These are phyloP conservation scores for Podospora pseudoanserina DNA, from an alignment of 495 filamentous ascomycete species.

Conservation along the genomic window DNA sequence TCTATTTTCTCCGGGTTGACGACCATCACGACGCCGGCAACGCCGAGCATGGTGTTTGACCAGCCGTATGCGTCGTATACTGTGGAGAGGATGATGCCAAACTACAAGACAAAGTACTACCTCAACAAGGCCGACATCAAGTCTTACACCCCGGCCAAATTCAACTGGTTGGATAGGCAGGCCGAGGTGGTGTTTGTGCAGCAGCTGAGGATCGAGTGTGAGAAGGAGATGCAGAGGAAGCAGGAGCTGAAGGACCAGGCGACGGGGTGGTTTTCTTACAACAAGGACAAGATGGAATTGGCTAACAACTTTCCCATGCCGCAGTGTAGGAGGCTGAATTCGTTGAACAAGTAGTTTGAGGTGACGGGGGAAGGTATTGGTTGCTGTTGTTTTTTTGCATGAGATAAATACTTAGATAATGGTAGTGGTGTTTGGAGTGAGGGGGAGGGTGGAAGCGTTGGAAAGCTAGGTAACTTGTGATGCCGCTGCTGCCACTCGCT, in stretches of 20 bases:
- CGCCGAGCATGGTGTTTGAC: constrained; percentile 71
- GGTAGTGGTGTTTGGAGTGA: neutral
- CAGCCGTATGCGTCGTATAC: constrained; percentile 64
- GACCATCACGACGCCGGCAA: constrained; percentile 45
- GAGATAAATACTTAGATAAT: neutral
- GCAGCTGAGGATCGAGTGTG: constrained; percentile 64
- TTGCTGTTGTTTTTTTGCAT: neutral
- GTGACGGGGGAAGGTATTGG: neutral
- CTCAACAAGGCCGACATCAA: constrained; percentile 74
- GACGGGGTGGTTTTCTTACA: constrained; percentile 82
- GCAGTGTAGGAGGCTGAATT: constrained; percentile 38
- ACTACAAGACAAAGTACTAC: constrained; percentile 74
- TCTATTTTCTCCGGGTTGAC: constrained; percentile 63
- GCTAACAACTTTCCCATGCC: constrained; percentile 40
- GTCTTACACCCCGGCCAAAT: constrained; percentile 61
- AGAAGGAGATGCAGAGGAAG: constrained; percentile 60
- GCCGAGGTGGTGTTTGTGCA: constrained; percentile 72
- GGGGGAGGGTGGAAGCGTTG: neutral
- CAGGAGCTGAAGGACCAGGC: constrained; percentile 71
- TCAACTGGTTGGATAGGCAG: constrained; percentile 67
- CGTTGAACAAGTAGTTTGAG: neutral
- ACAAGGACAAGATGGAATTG: constrained; percentile 66
- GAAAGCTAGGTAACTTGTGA: neutral
- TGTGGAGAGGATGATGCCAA: constrained; percentile 63
- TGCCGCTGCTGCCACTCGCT: neutral